Percentiles rank a stretch among this genome's conserved stretches.
These are phyloP conservation scores for Baorangia bicolor DNA, from an alignment of 768 basidiomycete genomes.

Conservation along the genomic window DNA sequence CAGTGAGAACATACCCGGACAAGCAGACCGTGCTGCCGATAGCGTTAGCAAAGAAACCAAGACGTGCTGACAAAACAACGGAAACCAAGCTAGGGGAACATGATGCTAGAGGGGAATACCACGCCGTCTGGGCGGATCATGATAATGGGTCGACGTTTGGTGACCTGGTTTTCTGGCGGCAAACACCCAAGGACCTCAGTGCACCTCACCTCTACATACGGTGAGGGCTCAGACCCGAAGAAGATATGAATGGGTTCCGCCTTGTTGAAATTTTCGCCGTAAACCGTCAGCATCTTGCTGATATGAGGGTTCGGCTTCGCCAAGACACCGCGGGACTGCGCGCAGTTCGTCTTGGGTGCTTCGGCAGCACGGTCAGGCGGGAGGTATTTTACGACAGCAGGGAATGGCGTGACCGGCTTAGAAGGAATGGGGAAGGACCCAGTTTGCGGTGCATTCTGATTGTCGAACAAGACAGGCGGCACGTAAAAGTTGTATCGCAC, in stretches of 20 bases:
- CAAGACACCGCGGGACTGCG: slow-evolving; percentile 62
- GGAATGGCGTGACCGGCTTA: slow-evolving; percentile 84
- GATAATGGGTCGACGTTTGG: slow-evolving; percentile 76
- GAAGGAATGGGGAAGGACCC: slow-evolving; percentile 77
- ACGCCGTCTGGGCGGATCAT: slow-evolving; percentile 84
- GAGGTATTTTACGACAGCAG: slow-evolving; percentile 85
- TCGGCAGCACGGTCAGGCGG: slow-evolving; percentile 87
- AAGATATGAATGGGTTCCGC: slow-evolving; percentile 78
- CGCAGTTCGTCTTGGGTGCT: slow-evolving; percentile 70
- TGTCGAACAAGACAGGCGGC: slow-evolving; percentile 80
- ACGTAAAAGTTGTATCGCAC: slow-evolving; percentile 93
- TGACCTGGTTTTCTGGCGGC: slow-evolving; percentile 65
- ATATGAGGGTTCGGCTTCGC: slow-evolving; percentile 78
- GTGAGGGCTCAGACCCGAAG: slow-evolving; percentile 84
- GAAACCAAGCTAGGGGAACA: slow-evolving; percentile 63
- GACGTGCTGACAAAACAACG: slow-evolving; percentile 11
- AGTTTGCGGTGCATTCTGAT: slow-evolving; percentile 67
- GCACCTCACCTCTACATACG: slow-evolving; percentile 86
- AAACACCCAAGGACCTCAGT: slow-evolving; percentile 81
- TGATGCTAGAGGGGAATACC: slow-evolving; percentile 78
- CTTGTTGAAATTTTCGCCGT: slow-evolving; percentile 89
- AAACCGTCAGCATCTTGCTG: slow-evolving; percentile 79
- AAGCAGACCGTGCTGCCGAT: slow-evolving; percentile 31
- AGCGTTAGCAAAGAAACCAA: slow-evolving; percentile 20
- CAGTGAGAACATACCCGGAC: slow-evolving; percentile 18